Base-by-base conservation (phyloP, 2,329 filamentous ascomycete species). In the Pezicula neosporulosa region DNA sequence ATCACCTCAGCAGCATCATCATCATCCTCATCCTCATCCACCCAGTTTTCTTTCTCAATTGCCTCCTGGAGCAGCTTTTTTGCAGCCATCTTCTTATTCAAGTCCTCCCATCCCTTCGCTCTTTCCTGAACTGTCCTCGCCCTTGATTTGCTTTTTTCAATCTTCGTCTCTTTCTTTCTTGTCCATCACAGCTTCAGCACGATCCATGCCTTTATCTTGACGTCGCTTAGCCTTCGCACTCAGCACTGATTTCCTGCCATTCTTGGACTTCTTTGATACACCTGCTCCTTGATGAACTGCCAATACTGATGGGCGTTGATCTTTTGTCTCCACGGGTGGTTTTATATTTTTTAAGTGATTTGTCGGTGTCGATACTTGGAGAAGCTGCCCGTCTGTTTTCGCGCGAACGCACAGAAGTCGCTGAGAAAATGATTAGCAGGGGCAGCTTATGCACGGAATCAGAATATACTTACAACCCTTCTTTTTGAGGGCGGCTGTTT, bases 361-460 rank as follows among this genome's bases (percentile, higher is more conserved):
- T 88, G 75, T 89, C 85, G 41, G 81, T 80, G 70, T 88, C 72
- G 68, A 89, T 84, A 62, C 83, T 77, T 24, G 87, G 85, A 4
- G 86, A 87, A 15, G 82, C 82, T 44, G 84, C 87, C 57, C 89
- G 83, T 64, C 87, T 82, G 38, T 87, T 86, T 52, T 86, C 87
- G 58, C 89, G 86, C 48, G 89, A 92, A 72, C 86, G 87, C 52
- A 83, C 69, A 4, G 87, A 89, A 76, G 75, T 49, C 73, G 49
- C 63, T 65, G 49, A 47, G 51, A 24, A 48, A 5, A 54, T 41
- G 16, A 36, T 42, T 49, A 46, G 18, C 51, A 51, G 44, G 30
- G 21, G 49, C 33, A 9, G 19, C 33, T 13, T 16, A 27, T 19
- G 27, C 43, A 18, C 21, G 3, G n/a, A 44, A n/a, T 16, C 18